Conservation (phyloP, 441 rosid species). For the Pelargonium citronellum region DNA sequence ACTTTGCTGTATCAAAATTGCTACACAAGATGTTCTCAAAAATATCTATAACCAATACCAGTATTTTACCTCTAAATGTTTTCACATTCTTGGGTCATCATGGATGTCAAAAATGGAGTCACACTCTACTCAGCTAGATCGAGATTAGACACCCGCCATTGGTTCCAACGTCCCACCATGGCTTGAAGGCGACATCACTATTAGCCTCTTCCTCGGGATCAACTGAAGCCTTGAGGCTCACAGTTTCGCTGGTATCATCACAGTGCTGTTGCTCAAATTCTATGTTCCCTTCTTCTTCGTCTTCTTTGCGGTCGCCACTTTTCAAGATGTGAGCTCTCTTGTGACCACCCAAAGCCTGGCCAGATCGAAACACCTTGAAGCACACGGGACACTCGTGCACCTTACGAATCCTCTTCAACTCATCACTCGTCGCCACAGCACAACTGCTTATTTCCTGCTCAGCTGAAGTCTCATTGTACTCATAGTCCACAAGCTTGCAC, state of each 20-base stretch:
- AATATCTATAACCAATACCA: not conserved
- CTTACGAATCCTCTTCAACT: slow-evolving; percentile 25
- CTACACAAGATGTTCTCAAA: not conserved
- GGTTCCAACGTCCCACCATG: slow-evolving; percentile 22
- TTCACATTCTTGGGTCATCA: not conserved
- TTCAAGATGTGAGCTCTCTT: slow-evolving; percentile 39
- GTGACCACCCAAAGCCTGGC: slow-evolving; percentile 67
- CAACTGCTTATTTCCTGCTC: slow-evolving; percentile 19
- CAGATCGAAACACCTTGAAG: slow-evolving; percentile 37
- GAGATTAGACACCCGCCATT: slow-evolving; percentile 17
- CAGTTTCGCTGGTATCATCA: slow-evolving; percentile 15
- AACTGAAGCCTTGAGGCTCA: not conserved
- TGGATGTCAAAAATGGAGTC: slow-evolving; percentile 8
- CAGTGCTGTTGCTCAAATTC: slow-evolving; percentile 21
- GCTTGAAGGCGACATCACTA: slow-evolving; percentile 22
- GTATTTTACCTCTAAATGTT: not conserved
- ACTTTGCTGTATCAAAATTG: slow-evolving; percentile 3
- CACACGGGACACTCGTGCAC: slow-evolving; percentile 38
- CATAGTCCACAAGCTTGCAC: slow-evolving; percentile 19
- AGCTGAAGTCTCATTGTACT: slow-evolving; percentile 19
- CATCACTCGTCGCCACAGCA: slow-evolving; percentile 3
- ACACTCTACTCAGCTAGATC: slow-evolving; percentile 24
- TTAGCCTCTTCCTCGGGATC: slow-evolving; percentile 19
- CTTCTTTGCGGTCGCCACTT: slow-evolving; percentile 20
- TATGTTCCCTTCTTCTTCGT: not conserved